Percentiles rank a stretch among this genome's conserved stretches.
Conservation (phyloP, 164 flowering plant genomes). For the Piper longum region DNA sequence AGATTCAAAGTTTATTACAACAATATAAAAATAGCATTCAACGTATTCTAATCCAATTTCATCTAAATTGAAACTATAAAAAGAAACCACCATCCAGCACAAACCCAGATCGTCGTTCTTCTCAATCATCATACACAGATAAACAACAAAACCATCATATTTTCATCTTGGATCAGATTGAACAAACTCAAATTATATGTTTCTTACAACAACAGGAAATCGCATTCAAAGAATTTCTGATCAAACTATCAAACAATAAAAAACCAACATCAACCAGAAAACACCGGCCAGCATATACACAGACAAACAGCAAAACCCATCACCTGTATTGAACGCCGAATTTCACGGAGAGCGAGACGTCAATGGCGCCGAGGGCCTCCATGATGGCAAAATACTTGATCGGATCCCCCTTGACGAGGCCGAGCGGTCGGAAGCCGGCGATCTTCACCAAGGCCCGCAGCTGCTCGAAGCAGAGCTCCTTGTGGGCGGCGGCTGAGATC, state of each 20-base stretch:
- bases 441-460: slow-evolving; percentile 60
- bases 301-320: not conserved
- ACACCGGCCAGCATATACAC: no score
- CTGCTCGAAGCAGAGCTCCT: slow-evolving; percentile 83
- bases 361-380: slow-evolving; percentile 82
- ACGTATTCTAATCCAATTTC: no score
- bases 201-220: no score
- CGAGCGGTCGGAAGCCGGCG: slow-evolving; percentile 60
- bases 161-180: no score
- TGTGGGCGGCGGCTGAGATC: slow-evolving; percentile 55
- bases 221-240: no score
- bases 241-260: not conserved
- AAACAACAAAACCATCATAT: no score
- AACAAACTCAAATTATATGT: no score
- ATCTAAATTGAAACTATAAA: no score
- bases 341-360: slow-evolving; percentile 79
- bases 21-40: no score
- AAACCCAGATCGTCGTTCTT: no score
- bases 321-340: slow-evolving; percentile 91
- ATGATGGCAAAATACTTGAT: slow-evolving; percentile 61
- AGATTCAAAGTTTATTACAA: not conserved
- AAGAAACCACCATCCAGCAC: no score
- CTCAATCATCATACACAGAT: no score
- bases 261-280: not conserved
- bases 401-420: slow-evolving; percentile 56